Evolutionary conservation across 2,329 filamentous ascomycete species (phyloP).

Genomic region (Claviceps arundinis): DNA sequence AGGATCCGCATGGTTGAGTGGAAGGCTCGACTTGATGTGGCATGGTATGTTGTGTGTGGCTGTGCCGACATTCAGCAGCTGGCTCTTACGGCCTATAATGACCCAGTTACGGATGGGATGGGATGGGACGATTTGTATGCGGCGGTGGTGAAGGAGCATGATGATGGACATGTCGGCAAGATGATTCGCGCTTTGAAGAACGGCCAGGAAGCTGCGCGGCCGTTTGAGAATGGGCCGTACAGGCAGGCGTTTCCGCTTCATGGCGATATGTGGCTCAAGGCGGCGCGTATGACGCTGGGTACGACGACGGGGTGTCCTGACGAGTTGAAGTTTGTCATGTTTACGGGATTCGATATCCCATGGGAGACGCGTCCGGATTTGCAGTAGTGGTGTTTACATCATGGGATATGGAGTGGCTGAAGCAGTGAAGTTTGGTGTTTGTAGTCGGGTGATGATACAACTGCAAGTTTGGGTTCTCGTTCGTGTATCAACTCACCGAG

Average conservation of each 20-base stretch:
- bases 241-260: constrained; percentile 8
- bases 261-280: not conserved
- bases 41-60: constrained; percentile 47
- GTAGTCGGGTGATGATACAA: too few relatives aligned
- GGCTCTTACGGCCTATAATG: constrained; percentile 10
- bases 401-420: too few relatives aligned
- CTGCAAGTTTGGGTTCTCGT: too few relatives aligned
- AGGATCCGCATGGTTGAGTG: constrained; percentile 50
- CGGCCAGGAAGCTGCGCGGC: constrained; percentile 14
- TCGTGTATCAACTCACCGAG: too few relatives aligned
- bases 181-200: constrained; percentile 20
- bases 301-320: not conserved
- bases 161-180: constrained; percentile 24
- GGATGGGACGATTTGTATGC: constrained; percentile 16
- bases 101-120: constrained; percentile 7
- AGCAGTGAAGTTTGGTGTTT: too few relatives aligned
- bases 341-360: not conserved
- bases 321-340: not conserved
- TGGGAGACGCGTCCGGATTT: not conserved
- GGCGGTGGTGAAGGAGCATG: constrained; percentile 12
- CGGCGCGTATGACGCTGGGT: not conserved
- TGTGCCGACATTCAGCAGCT: constrained; percentile 24
- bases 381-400: not conserved
- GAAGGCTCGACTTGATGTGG: constrained; percentile 50
- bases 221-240: constrained; percentile 7